Conservation (phyloP, 2,329 filamentous ascomycete species). For the Epichloe hybrida region DNA sequence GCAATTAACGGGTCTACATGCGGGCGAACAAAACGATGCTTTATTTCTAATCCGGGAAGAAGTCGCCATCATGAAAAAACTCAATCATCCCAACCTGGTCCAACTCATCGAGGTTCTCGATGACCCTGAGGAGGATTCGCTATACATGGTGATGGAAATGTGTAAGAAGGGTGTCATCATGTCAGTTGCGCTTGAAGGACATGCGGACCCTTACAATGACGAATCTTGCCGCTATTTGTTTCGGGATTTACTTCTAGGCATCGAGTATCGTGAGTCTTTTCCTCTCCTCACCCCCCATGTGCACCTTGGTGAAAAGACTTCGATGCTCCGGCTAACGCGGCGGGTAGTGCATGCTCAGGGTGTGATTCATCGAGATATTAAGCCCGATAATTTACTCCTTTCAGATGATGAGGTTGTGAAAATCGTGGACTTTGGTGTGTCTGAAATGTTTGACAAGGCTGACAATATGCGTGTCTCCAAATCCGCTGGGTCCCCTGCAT, state of each 20-base stretch:
- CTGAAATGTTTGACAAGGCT: constrained; percentile 87
- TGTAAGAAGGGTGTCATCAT: constrained; percentile 97
- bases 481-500: constrained; percentile 87
- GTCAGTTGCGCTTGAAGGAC: constrained; percentile 81
- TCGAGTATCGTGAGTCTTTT: constrained; percentile 65
- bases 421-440: constrained; percentile 97
- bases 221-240: constrained; percentile 86
- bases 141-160: constrained; percentile 99
- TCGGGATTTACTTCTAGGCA: constrained; percentile 82
- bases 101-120: constrained; percentile 87
- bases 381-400: constrained; percentile 88
- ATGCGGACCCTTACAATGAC: constrained; percentile 66
- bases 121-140: constrained; percentile 84
- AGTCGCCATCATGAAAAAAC: constrained; percentile 98
- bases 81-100: constrained; percentile 90
- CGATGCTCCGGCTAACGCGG: constrained; percentile 2
- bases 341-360: constrained; percentile 74
- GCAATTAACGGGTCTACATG: constrained; percentile 15
- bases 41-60: constrained; percentile 87
- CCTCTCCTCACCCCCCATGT: neutral
- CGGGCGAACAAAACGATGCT: constrained; percentile 52
- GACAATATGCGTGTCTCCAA: constrained; percentile 84
- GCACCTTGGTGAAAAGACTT: neutral
- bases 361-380: constrained; percentile 92
- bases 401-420: constrained; percentile 90